Conservation (phyloP, 108 stramenopile genomes). For the Nannochloropsis salina region DNA sequence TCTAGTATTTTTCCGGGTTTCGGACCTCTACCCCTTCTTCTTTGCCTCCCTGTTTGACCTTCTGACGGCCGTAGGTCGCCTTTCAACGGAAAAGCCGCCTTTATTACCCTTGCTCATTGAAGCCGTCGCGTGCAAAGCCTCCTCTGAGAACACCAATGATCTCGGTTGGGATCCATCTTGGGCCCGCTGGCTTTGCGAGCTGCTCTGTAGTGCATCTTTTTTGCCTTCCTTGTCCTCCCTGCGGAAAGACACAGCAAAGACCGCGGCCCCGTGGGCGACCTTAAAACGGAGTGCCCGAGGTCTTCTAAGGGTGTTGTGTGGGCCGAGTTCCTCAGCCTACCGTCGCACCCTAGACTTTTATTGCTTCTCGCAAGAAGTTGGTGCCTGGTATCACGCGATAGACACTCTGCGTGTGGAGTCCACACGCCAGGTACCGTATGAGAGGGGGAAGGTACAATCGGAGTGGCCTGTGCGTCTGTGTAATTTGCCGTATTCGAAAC, state of each 20-base stretch:
- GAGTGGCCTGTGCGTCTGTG: neutral
- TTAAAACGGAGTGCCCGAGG: neutral
- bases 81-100: neutral
- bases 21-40: neutral
- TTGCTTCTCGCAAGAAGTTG: neutral
- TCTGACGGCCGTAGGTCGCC: neutral
- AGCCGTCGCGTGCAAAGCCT: too few species aligned
- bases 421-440: neutral
- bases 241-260: neutral
- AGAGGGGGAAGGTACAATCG: neutral
- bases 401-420: neutral
- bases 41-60: neutral
- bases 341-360: conserved; percentile 1
- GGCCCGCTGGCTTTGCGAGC: neutral
- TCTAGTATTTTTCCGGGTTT: neutral
- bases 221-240: neutral
- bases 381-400: neutral
- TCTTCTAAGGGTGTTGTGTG: neutral
- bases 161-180: neutral
- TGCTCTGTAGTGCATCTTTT: neutral
- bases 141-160: too few species aligned
- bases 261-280: too few species aligned
- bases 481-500: neutral
- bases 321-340: neutral
- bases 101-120: neutral